Percentiles rank a stretch among this genome's conserved stretches.
phyloP scores from a whole-genome alignment of 768 basidiomycete species.

The Lentinula sp. region DNA sequence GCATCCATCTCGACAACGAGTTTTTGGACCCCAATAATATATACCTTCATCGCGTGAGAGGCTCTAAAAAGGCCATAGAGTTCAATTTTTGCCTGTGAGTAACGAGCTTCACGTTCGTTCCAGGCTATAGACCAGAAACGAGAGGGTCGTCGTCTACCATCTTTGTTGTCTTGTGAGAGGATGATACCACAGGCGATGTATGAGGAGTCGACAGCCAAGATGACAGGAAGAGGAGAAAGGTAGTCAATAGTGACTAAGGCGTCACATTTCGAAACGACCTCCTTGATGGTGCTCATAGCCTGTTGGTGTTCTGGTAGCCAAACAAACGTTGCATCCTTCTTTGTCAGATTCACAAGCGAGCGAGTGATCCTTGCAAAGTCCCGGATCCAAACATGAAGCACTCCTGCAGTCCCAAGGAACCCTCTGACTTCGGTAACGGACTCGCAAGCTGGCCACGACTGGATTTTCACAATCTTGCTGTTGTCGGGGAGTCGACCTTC shows the following conservation, averaged over 20 bases:
- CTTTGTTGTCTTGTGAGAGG: not conserved
- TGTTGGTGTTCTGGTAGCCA: constrained; percentile 11
- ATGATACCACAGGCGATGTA: constrained; percentile 11
- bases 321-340: constrained; percentile 15
- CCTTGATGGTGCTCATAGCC: not conserved
- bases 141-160: not conserved
- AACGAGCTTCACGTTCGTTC: constrained; percentile 15
- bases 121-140: constrained; percentile 5
- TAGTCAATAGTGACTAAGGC: constrained; percentile 20
- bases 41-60: constrained; percentile 18
- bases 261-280: not conserved
- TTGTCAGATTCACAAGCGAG: constrained; percentile 3
- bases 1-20: too few relatives aligned
- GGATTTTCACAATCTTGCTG: constrained; percentile 19
- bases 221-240: constrained; percentile 14
- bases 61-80: constrained; percentile 21
- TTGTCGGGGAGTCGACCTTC: constrained; percentile 23
- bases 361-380: not conserved
- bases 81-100: constrained; percentile 21
- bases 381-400: not conserved
- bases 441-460: constrained; percentile 13
- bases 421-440: constrained; percentile 11
- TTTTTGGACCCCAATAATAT: not conserved
- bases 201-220: constrained; percentile 26
- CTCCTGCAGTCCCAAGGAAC: constrained; percentile 14